Evolutionary conservation across 73 alveolate genomes (phyloP).

Genomic region (Durusdinium trenchii): DNA sequence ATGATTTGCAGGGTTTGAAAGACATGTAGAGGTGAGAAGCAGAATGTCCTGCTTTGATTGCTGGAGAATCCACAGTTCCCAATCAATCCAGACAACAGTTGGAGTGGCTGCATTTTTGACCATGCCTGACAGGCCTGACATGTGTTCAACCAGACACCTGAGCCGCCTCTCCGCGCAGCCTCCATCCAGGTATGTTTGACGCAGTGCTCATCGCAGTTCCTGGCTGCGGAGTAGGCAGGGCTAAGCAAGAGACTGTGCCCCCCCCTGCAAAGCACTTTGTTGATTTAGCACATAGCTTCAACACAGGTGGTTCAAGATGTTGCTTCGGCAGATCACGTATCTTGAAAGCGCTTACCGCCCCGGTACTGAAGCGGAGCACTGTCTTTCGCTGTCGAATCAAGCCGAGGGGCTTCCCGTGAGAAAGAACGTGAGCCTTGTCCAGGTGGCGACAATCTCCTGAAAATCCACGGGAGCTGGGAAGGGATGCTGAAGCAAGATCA

Average conservation of each 20-base stretch:
- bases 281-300: not conserved
- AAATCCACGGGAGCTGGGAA: slow-evolving; percentile 88
- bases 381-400: too few species aligned
- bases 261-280: not conserved
- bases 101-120: not conserved
- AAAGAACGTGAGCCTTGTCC: not conserved
- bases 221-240: slow-evolving; percentile 68
- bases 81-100: not conserved
- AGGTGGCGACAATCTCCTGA: slow-evolving; percentile 84
- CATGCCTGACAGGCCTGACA: not conserved
- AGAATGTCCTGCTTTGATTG: too few species aligned
- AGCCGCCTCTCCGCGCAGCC: not conserved
- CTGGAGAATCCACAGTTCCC: too few species aligned
- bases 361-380: too few species aligned
- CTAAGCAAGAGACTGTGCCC: not conserved
- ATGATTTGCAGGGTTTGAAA: not conserved
- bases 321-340: too few species aligned
- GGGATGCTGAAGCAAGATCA: slow-evolving; percentile 49
- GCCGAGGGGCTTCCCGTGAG: too few species aligned
- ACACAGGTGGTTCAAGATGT: too few species aligned
- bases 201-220: slow-evolving; percentile 88
- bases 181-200: slow-evolving; percentile 26
- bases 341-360: too few species aligned
- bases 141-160: not conserved
- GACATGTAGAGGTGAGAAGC: too few species aligned